Conservation (phyloP, 345 rosid genomes). For the Citrus reticulata region DNA sequence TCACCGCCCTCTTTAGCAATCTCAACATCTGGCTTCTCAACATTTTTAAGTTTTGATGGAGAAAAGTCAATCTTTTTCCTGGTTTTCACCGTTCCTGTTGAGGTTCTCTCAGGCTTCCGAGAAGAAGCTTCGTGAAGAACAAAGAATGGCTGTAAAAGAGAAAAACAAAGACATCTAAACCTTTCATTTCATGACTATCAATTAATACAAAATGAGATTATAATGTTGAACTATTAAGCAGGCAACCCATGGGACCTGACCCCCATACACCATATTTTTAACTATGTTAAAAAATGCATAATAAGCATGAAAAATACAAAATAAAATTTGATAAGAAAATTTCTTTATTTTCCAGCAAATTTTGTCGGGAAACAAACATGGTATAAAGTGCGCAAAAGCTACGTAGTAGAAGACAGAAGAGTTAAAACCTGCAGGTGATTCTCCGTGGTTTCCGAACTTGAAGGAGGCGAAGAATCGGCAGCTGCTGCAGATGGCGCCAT, state of each 20-base stretch:
- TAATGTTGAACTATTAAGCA: background rate
- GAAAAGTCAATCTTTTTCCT: slow-evolving; percentile 56
- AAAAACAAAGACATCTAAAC: background rate
- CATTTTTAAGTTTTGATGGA: slow-evolving; percentile 19
- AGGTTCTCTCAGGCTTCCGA: slow-evolving; percentile 33
- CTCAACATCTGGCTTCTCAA: slow-evolving; percentile 24
- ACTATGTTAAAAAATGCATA: background rate
- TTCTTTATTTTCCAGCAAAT: background rate
- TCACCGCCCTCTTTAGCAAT: slow-evolving; percentile 25
- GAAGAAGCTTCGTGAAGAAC: slow-evolving; percentile 52
- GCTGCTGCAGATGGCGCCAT: slow-evolving; percentile 37
- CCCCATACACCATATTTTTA: background rate
- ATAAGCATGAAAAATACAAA: background rate
- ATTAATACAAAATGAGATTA: background rate
- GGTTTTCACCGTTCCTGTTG: slow-evolving; percentile 31
- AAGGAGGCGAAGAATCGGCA: slow-evolving; percentile 30
- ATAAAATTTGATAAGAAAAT: background rate
- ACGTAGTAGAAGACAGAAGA: background rate
- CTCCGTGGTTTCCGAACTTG: slow-evolving; percentile 25
- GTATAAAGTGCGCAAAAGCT: background rate
- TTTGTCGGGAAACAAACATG: slow-evolving; percentile 8
- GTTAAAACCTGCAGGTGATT: slow-evolving; percentile 50
- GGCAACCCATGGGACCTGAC: no score
- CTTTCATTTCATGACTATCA: background rate
- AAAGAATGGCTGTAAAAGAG: slow-evolving; percentile 55